phyloP scores from a whole-genome alignment of 108 stramenopile genomes.

The Aurantiochytrium sp. region DNA sequence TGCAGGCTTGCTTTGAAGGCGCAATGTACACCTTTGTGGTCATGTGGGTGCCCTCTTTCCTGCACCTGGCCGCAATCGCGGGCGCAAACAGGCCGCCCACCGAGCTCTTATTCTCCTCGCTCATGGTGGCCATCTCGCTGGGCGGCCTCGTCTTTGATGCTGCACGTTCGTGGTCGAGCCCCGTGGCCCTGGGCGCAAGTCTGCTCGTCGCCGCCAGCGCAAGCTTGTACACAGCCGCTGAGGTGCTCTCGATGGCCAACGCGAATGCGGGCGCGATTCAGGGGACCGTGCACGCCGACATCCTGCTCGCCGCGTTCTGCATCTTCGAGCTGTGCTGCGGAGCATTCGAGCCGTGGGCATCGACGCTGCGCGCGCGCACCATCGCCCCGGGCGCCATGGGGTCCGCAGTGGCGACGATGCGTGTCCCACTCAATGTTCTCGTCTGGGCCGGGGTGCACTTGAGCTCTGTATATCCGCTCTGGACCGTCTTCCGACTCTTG shows the following conservation, averaged over 20 bases:
- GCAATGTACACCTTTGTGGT: constrained; percentile 19
- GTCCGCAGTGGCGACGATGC: neutral
- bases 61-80: neutral
- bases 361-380: neutral
- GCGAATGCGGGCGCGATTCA: too few species aligned
- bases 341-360: neutral
- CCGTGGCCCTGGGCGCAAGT: neutral
- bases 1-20: neutral
- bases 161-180: neutral
- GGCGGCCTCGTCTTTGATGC: neutral
- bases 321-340: neutral
- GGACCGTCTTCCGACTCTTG: neutral
- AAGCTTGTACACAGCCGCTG: neutral
- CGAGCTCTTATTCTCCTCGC: neutral
- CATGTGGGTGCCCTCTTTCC: constrained; percentile 18
- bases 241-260: too few species aligned
- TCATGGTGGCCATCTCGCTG: constrained; percentile 2
- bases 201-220: neutral
- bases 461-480: neutral
- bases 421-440: neutral
- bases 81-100: neutral
- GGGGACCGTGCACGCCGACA: neutral
- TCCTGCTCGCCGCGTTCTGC: neutral
- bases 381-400: neutral
- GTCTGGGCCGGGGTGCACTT: neutral